A percentile compares a stretch with the other conserved stretches of the same genome.
These are phyloP conservation scores for Trametes villosa DNA, from an alignment of 768 basidiomycete species.

Conservation along the genomic window DNA sequence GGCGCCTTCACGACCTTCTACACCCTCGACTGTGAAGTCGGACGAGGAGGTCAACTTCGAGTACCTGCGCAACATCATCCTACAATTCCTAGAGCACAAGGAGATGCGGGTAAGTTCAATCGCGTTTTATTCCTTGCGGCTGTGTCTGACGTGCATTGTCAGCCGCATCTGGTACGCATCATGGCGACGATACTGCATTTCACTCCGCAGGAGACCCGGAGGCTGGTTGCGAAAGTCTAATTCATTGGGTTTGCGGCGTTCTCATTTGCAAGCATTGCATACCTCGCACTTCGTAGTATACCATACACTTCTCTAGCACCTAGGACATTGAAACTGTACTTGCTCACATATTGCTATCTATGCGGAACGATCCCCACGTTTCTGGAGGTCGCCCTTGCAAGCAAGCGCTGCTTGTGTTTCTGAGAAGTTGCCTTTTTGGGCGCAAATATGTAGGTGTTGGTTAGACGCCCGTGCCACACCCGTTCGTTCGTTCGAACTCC, in stretches of 20 bases:
- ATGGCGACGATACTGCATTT: constrained; percentile 92
- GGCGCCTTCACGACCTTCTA: constrained; percentile 33
- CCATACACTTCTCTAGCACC: background rate
- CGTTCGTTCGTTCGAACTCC: background rate
- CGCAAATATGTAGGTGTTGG: background rate
- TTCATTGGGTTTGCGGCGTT: background rate
- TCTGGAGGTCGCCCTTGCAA: no score
- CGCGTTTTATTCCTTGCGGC: background rate
- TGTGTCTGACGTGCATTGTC: constrained; percentile 11
- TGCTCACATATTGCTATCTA: constrained; percentile 3
- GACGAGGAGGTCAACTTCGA: constrained; percentile 96
- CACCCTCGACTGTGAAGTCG: constrained; percentile 44
- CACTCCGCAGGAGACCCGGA: constrained; percentile 91
- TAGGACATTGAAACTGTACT: constrained; percentile 6
- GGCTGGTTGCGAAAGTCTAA: constrained; percentile 85
- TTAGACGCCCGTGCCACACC: constrained; percentile 5
- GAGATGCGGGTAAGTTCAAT: constrained; percentile 86
- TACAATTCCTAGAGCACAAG: constrained; percentile 98
- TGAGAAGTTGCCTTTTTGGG: background rate
- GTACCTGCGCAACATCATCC: constrained; percentile 92
- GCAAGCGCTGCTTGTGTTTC: background rate
- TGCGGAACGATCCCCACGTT: no score
- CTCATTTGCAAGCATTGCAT: background rate
- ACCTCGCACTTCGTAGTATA: background rate
- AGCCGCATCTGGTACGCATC: constrained; percentile 91